A percentile compares a stretch with the other conserved stretches of the same genome.
phyloP scores from a whole-genome alignment of 2,329 filamentous ascomycete species.

The Ophiostoma sp. region DNA sequence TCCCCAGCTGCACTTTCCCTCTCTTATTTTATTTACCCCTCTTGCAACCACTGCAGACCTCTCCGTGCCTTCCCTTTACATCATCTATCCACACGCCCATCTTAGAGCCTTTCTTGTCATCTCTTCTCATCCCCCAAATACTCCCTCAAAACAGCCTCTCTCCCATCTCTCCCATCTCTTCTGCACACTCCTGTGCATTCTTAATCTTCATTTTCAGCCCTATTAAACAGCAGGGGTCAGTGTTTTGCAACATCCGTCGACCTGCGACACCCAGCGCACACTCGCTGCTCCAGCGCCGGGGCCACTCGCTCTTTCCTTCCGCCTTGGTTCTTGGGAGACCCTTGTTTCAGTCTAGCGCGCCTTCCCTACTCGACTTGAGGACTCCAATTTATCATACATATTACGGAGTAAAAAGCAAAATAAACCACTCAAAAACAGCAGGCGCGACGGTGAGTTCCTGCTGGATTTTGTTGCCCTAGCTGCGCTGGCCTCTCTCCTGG shows the following conservation, averaged over 20 bases:
- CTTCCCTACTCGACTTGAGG: constrained; percentile 13
- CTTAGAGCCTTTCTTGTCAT: neutral
- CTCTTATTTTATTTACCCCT: neutral
- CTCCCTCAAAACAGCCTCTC: neutral
- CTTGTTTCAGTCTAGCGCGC: constrained; percentile 24
- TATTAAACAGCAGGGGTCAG: constrained; percentile 17
- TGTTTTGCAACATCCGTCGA: constrained; percentile 15
- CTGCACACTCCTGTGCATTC: neutral
- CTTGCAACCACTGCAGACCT: neutral
- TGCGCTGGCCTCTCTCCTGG: constrained; percentile 1
- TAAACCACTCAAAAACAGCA: constrained; percentile 15
- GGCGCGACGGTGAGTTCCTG: constrained; percentile 26
- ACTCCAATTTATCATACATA: neutral
- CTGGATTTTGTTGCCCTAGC: constrained; percentile 8
- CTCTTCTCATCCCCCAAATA: neutral
- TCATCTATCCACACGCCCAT: constrained; percentile 5
- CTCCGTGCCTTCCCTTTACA: constrained; percentile 20
- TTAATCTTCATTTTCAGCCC: neutral
- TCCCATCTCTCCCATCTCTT: neutral
- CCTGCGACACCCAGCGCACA: constrained; percentile 5
- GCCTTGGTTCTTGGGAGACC: constrained; percentile 14
- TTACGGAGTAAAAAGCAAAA: neutral
- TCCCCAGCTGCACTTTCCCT: neutral
- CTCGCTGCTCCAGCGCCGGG: constrained; percentile 18
- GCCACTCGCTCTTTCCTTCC: constrained; percentile 20